These are phyloP conservation scores for Rhizophora apiculata DNA, from an alignment of 345 rosid species.

Conservation along the genomic window DNA sequence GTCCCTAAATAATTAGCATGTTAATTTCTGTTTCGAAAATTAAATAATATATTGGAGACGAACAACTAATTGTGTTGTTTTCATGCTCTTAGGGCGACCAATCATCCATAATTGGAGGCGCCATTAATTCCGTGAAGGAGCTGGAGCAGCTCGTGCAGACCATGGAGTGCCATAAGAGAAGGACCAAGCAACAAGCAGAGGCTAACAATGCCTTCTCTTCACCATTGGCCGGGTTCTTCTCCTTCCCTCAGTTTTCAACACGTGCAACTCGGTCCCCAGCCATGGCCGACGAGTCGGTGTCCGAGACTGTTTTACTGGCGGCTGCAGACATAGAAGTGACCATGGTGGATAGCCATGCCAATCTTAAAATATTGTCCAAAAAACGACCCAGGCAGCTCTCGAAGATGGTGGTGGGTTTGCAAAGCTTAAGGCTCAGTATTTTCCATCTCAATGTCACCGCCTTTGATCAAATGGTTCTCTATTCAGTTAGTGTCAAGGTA, in stretches of 20 bases:
- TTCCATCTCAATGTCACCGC: slow-evolving; percentile 78
- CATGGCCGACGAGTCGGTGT: neutral
- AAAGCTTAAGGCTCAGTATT: slow-evolving; percentile 52
- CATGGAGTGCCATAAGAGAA: slow-evolving; percentile 47
- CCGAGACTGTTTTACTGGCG: slow-evolving; percentile 19
- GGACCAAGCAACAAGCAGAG: slow-evolving; percentile 17
- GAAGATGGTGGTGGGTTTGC: slow-evolving; percentile 53
- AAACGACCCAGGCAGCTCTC: slow-evolving; percentile 71
- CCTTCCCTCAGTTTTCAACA: slow-evolving; percentile 76
- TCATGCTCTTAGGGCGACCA: slow-evolving; percentile 63
- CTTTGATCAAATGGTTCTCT: slow-evolving; percentile 47
- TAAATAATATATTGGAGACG: neutral
- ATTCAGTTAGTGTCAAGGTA: slow-evolving; percentile 74
- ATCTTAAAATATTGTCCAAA: slow-evolving; percentile 61
- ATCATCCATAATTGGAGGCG: slow-evolving; percentile 90
- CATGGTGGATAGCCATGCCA: slow-evolving; percentile 85
- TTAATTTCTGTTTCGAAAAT: no score
- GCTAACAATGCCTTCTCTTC: slow-evolving; percentile 10
- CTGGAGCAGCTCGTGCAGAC: slow-evolving; percentile 76
- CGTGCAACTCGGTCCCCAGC: slow-evolving; percentile 16
- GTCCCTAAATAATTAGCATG: neutral
- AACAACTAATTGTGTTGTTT: neutral
- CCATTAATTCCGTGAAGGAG: slow-evolving; percentile 86
- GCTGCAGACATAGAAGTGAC: slow-evolving; percentile 69
- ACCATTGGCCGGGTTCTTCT: slow-evolving; percentile 69